These are phyloP conservation scores for Oemleria cerasiformis DNA, from an alignment of 306 rosid species.

Conservation along the genomic window DNA sequence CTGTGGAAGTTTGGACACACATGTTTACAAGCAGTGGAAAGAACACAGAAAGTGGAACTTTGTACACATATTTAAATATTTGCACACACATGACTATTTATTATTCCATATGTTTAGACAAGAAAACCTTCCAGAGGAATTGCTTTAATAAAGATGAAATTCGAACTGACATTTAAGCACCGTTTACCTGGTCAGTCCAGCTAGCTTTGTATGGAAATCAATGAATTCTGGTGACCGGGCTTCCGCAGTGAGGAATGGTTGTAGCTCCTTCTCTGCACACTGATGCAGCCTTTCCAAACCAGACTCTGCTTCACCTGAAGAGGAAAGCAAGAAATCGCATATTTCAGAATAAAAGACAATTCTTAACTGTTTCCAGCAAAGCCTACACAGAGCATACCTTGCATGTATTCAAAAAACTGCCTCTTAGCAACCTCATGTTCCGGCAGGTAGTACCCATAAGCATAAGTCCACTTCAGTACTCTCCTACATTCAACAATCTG, in stretches of 20 bases:
- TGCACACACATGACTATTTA: no score
- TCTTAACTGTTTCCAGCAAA: not conserved
- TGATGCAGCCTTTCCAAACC: slow-evolving; percentile 38
- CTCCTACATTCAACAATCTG: slow-evolving; percentile 43
- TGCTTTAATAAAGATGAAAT: not conserved
- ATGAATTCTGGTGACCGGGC: not conserved
- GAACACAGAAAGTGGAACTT: no score
- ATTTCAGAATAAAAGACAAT: not conserved
- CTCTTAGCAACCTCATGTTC: slow-evolving; percentile 57
- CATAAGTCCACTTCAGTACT: slow-evolving; percentile 53
- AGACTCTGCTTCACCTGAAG: slow-evolving; percentile 31
- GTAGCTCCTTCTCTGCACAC: slow-evolving; percentile 21
- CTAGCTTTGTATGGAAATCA: slow-evolving; percentile 1
- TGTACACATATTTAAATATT: no score
- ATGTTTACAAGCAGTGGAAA: no score
- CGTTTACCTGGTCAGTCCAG: slow-evolving; percentile 12
- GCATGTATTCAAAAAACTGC: slow-evolving; percentile 68
- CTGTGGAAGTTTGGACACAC: no score
- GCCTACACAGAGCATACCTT: slow-evolving; percentile 40
- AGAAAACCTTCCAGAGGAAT: not conserved
- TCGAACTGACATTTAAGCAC: not conserved
- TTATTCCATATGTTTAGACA: not conserved
- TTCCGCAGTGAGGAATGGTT: not conserved
- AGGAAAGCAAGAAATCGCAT: not conserved
- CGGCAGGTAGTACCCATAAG: slow-evolving; percentile 48